Evolutionary conservation across 805 yeast genomes (phyloP).

Genomic region (Spathaspora hagerdaliae): DNA sequence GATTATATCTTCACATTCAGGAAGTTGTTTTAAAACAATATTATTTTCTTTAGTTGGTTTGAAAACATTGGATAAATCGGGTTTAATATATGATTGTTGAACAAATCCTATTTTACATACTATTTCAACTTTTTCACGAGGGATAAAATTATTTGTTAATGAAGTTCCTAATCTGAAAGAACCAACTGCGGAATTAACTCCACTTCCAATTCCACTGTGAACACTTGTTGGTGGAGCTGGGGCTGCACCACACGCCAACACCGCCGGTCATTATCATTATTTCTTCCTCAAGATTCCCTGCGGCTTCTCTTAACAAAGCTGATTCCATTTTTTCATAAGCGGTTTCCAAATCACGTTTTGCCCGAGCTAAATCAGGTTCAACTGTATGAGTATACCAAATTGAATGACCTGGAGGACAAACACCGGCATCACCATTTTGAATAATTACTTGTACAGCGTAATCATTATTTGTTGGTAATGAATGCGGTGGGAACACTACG

Average conservation of each 20-base stretch:
- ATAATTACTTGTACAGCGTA: conserved; percentile 83
- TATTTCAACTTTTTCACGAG: conserved; percentile 58
- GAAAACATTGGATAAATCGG: conserved; percentile 36
- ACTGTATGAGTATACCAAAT: conserved; percentile 86
- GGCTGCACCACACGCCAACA: conserved; percentile 32
- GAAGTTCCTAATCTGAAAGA: conserved; percentile 85
- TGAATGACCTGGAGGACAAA: conserved; percentile 81
- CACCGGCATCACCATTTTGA: conserved; percentile 82
- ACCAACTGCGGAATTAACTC: conserved; percentile 44
- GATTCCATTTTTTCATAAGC: conserved; percentile 80
- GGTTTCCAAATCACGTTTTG: conserved; percentile 71
- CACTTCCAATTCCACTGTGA: not conserved
- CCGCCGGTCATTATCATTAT: conserved; percentile 10
- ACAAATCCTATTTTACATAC: conserved; percentile 39
- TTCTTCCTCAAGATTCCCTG: conserved; percentile 33
- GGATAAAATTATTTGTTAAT: conserved; percentile 70
- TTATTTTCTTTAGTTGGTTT: conserved; percentile 25
- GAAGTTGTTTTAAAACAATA: conserved; percentile 19
- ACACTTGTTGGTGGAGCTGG: no score
- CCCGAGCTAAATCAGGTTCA: conserved; percentile 61
- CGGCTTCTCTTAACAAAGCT: conserved; percentile 73
- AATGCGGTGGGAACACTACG: conserved; percentile 88
- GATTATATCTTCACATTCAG: conserved; percentile 33
- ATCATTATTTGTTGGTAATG: conserved; percentile 61
- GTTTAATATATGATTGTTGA: conserved; percentile 33